phyloP scores from a whole-genome alignment of 148 eudicot genomes.

The Chenopodium berlandieri region DNA sequence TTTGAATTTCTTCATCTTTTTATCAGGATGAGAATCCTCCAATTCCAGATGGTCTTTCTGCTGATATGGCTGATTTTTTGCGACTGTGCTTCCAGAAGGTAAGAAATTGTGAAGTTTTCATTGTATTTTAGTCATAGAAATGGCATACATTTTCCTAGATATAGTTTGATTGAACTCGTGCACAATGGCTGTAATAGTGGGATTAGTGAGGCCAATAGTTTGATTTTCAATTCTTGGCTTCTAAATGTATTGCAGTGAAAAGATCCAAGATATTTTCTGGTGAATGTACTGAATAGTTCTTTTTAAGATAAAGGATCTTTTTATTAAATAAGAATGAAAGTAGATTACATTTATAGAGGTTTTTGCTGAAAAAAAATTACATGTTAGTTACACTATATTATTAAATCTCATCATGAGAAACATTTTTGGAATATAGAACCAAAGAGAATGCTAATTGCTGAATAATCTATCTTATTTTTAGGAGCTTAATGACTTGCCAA shows the following conservation, averaged over 20 bases:
- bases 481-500: not conserved
- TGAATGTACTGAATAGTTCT: not conserved
- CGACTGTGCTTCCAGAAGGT: conserved; percentile 96
- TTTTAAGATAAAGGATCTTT: not conserved
- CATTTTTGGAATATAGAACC: not conserved
- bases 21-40: conserved; percentile 97
- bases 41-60: conserved; percentile 90
- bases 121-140: not conserved
- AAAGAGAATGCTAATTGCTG: not conserved
- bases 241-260: not conserved
- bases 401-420: not conserved
- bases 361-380: not conserved
- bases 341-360: not conserved
- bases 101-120: conserved; percentile 18
- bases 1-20: not conserved
- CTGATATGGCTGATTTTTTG: conserved; percentile 84
- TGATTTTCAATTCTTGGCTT: no score
- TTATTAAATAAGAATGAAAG: not conserved
- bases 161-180: not conserved
- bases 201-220: no score
- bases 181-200: not conserved
- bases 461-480: not conserved
- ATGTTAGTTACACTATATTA: not conserved
- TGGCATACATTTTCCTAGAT: not conserved
- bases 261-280: not conserved